These are phyloP conservation scores for Gymnopilus dilepis DNA, from an alignment of 768 basidiomycete genomes.

Conservation along the genomic window DNA sequence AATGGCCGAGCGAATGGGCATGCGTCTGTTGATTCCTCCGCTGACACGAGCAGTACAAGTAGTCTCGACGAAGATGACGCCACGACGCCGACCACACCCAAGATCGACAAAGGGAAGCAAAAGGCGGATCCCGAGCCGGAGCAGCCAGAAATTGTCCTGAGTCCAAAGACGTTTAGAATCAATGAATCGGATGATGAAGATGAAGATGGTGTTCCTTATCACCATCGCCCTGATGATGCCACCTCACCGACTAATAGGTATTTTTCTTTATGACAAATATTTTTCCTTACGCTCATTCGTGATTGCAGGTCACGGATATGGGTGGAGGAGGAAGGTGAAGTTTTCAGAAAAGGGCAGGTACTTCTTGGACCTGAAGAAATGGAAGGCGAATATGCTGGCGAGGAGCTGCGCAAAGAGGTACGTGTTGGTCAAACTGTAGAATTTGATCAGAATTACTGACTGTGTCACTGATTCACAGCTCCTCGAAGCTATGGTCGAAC, in stretches of 20 bases:
- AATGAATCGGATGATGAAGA: conserved; percentile 58
- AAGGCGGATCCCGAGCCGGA: conserved; percentile 72
- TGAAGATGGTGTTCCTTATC: conserved; percentile 39
- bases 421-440: conserved; percentile 20
- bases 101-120: conserved; percentile 80
- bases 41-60: conserved; percentile 24
- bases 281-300: not conserved
- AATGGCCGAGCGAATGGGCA: conserved; percentile 25
- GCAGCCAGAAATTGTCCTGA: conserved; percentile 71
- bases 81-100: conserved; percentile 57
- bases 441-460: not conserved
- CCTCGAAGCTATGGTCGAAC: conserved; percentile 85
- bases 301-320: conserved; percentile 67
- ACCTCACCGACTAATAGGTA: conserved; percentile 57
- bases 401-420: conserved; percentile 84
- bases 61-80: conserved; percentile 37
- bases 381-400: conserved; percentile 88
- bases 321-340: conserved; percentile 95
- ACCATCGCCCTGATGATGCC: conserved; percentile 34
- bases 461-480: conserved; percentile 49
- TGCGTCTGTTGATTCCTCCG: conserved; percentile 2
- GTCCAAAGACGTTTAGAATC: conserved; percentile 59
- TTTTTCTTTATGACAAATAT: conserved; percentile 24
- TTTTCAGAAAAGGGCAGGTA: conserved; percentile 89
- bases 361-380: conserved; percentile 85